These are phyloP conservation scores for Saturnispora saitoi DNA, from an alignment of 805 yeast species.

Conservation along the genomic window DNA sequence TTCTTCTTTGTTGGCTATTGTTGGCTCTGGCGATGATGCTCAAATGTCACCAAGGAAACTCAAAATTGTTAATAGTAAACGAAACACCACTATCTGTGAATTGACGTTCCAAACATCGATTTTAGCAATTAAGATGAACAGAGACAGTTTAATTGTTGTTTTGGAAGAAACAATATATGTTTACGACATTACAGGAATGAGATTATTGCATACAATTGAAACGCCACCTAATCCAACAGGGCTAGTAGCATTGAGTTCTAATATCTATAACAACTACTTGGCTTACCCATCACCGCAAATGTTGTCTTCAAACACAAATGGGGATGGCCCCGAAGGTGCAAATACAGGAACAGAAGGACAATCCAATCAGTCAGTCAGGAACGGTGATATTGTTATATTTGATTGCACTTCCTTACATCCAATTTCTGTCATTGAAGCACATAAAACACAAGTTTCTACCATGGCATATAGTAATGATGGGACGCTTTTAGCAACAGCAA, in stretches of 20 bases:
- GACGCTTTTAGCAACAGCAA: slow-evolving; percentile 78
- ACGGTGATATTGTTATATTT: slow-evolving; percentile 76
- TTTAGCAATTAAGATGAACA: slow-evolving; percentile 67
- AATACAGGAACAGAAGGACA: neutral
- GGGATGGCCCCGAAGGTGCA: neutral
- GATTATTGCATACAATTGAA: slow-evolving; percentile 67
- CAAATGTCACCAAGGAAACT: slow-evolving; percentile 73
- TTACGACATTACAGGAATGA: slow-evolving; percentile 86
- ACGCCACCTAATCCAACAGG: slow-evolving; percentile 53
- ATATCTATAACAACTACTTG: slow-evolving; percentile 42
- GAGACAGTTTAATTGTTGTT: slow-evolving; percentile 76
- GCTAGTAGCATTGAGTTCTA: slow-evolving; percentile 51
- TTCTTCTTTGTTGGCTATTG: slow-evolving; percentile 78
- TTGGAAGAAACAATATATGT: slow-evolving; percentile 78
- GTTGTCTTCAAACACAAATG: slow-evolving; percentile 17
- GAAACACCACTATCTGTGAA: slow-evolving; percentile 67
- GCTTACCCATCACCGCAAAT: slow-evolving; percentile 77
- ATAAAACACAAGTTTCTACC: slow-evolving; percentile 68
- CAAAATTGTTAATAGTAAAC: slow-evolving; percentile 75
- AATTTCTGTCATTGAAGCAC: slow-evolving; percentile 81
- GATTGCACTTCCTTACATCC: slow-evolving; percentile 74
- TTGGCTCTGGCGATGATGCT: slow-evolving; percentile 73
- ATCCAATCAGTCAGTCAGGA: slow-evolving; percentile 21
- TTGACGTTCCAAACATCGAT: slow-evolving; percentile 79
- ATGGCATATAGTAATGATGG: slow-evolving; percentile 72